These are phyloP conservation scores for Didymellaceae sp. DNA, from an alignment of 2,329 filamentous ascomycete species.

Conservation along the genomic window DNA sequence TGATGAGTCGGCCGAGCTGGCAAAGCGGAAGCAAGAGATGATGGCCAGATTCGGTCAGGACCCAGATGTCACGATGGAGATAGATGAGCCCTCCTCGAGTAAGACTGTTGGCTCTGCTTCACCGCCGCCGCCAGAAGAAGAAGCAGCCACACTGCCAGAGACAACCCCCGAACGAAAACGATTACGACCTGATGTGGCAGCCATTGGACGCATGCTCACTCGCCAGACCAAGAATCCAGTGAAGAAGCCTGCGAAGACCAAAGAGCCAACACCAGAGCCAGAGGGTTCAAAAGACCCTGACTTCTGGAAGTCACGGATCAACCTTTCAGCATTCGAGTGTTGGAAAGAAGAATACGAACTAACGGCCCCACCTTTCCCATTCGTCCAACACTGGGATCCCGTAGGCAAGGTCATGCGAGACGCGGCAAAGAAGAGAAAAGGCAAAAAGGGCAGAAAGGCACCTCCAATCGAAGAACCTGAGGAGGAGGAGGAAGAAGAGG, in stretches of 20 bases:
- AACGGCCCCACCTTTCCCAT: slow-evolving; percentile 84
- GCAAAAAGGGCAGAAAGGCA: slow-evolving; percentile 53
- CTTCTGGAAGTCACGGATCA: slow-evolving; percentile 76
- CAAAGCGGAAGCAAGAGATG: slow-evolving; percentile 31
- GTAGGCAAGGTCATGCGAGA: slow-evolving; percentile 66
- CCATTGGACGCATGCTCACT: slow-evolving; percentile 40
- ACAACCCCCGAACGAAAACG: slow-evolving; percentile 29
- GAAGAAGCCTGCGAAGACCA: slow-evolving; percentile 28
- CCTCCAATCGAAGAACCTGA: slow-evolving; percentile 50
- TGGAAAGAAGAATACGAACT: slow-evolving; percentile 64
- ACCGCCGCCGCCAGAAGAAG: background rate
- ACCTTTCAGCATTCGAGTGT: slow-evolving; percentile 83
- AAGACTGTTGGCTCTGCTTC: background rate
- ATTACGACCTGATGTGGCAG: slow-evolving; percentile 33
- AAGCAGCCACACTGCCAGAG: slow-evolving; percentile 5
- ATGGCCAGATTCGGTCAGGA: slow-evolving; percentile 27
- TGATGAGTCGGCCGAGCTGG: slow-evolving; percentile 27
- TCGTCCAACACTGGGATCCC: slow-evolving; percentile 86
- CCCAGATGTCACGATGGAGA: slow-evolving; percentile 1
- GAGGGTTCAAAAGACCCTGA: slow-evolving; percentile 57
- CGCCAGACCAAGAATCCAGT: slow-evolving; percentile 33
- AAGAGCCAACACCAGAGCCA: slow-evolving; percentile 32
- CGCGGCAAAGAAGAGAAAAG: slow-evolving; percentile 66
- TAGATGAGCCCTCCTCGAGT: slow-evolving; percentile 2
- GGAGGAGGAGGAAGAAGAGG: slow-evolving; percentile 51